Base-by-base conservation (phyloP, 257 asterid genomes). In the Solanum tarijense region DNA sequence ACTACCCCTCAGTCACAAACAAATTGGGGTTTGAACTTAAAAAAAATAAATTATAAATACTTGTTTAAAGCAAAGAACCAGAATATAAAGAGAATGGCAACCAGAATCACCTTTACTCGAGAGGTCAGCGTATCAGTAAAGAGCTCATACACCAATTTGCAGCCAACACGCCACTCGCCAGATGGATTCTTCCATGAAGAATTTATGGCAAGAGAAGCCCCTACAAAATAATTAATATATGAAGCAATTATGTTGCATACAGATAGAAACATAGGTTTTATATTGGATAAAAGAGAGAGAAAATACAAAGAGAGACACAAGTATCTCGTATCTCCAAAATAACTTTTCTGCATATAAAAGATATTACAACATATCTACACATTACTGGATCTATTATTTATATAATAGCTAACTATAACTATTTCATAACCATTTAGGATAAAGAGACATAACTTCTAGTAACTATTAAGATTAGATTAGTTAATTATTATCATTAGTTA, bases 91-190 rank as follows among this genome's bases (percentile, higher is more conserved):
- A 82, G 69, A 82, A 82, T 10, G 31, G 86, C 36, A 82, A 82
- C 86, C 14, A 32, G 88, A 86, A n/a, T 87, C 87, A 97, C 99
- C 99, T 95, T 97, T 91, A 97, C 85, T 66, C 99, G 93, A 43
- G 92, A 92, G 13, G 95, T 94, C 74, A 97, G 94, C 60, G 94
- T 93, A 85, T 89, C 90, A 12, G 99, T 92, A 89, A 97, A 97
- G 58, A 97, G 97, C 93, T 95, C 99, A 87, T 93, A 96, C 46
- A 97, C 93, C 90, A 97, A 90, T 90, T 97, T 96, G 89, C 92
- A 94, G 84, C 99, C 99, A 66, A 97, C 96, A 89, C 89, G 98
- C 99, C 98, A 97, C 87, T 96, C 95, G 83, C 99, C 99, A 43
- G 96, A 91, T 86, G 99, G 98, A 91, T 97, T 97, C 88, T 95